Percentiles rank a stretch among this genome's conserved stretches.
These are phyloP conservation scores for Sarocladiaceae sp. DNA, from an alignment of 2,329 filamentous ascomycete genomes.

Conservation along the genomic window DNA sequence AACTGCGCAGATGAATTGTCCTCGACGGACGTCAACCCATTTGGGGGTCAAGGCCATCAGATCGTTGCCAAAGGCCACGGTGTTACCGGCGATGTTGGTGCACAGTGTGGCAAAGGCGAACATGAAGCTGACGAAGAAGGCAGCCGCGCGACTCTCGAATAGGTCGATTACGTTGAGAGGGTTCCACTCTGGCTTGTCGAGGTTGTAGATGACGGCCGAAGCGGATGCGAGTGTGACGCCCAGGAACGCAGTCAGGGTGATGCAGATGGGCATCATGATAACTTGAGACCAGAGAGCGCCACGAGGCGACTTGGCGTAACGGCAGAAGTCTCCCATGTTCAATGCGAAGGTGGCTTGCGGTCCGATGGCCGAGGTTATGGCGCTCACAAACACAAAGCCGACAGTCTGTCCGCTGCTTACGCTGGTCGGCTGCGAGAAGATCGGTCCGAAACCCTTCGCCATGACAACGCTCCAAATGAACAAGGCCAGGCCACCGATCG, in stretches of 20 bases:
- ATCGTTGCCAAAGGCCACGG: constrained; percentile 49
- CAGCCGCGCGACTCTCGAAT: constrained; percentile 24
- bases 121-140: constrained; percentile 23
- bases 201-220: constrained; percentile 10
- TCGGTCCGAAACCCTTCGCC: constrained; percentile 16
- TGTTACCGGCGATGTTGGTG: constrained; percentile 50
- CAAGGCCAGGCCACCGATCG: constrained; percentile 17
- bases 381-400: constrained; percentile 17
- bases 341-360: constrained; percentile 15
- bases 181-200: constrained; percentile 18
- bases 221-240: constrained; percentile 22
- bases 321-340: constrained; percentile 17
- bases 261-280: constrained; percentile 13
- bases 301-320: constrained; percentile 15
- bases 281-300: constrained; percentile 16
- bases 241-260: constrained; percentile 36
- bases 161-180: constrained; percentile 21
- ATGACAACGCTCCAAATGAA: constrained; percentile 18
- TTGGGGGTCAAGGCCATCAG: constrained; percentile 46
- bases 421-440: constrained; percentile 16
- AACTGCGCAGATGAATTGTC: constrained; percentile 32
- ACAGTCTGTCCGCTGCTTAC: constrained; percentile 15
- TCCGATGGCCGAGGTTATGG: constrained; percentile 19
- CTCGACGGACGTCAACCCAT: constrained; percentile 48
- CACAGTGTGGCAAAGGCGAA: constrained; percentile 41